These are phyloP conservation scores for Citrus reticulata DNA, from an alignment of 345 rosid genomes.

Conservation along the genomic window DNA sequence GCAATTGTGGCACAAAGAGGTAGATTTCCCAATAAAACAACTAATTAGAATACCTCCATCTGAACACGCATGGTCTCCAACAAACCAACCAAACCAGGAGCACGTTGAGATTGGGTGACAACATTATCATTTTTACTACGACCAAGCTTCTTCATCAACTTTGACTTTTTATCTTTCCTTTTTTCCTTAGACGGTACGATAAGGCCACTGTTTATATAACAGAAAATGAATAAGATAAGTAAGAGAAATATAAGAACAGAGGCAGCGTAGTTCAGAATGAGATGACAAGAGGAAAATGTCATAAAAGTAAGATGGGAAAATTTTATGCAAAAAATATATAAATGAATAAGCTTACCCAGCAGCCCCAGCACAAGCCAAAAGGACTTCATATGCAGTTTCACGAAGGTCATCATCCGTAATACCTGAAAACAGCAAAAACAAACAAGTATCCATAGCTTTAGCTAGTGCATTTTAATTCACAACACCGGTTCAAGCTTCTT, in stretches of 20 bases:
- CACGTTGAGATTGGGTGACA: slow-evolving; percentile 53
- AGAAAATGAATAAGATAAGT: slow-evolving; percentile 13
- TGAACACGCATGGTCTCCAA: slow-evolving; percentile 89
- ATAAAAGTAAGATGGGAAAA: neutral
- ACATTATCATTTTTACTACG: slow-evolving; percentile 68
- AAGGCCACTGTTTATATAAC: slow-evolving; percentile 56
- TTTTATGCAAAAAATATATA: slow-evolving; percentile 6
- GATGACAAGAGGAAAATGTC: neutral
- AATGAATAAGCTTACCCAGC: slow-evolving; percentile 58
- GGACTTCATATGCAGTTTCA: slow-evolving; percentile 90
- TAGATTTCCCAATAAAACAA: neutral
- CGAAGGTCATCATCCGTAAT: slow-evolving; percentile 90
- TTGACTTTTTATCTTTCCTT: slow-evolving; percentile 83
- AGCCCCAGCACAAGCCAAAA: slow-evolving; percentile 97
- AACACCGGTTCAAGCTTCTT: neutral
- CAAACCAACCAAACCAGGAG: slow-evolving; percentile 75
- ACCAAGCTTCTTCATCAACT: slow-evolving; percentile 90
- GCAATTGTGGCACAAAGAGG: neutral
- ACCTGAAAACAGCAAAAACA: slow-evolving; percentile 43
- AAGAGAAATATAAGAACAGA: slow-evolving; percentile 6
- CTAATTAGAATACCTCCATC: slow-evolving; percentile 68
- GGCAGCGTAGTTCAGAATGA: slow-evolving; percentile 11
- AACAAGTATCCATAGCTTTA: neutral
- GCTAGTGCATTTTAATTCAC: slow-evolving; percentile 1
- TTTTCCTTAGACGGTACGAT: slow-evolving; percentile 89